Conservation (phyloP, 805 yeast species). For the Maudiozyma barnettii region DNA sequence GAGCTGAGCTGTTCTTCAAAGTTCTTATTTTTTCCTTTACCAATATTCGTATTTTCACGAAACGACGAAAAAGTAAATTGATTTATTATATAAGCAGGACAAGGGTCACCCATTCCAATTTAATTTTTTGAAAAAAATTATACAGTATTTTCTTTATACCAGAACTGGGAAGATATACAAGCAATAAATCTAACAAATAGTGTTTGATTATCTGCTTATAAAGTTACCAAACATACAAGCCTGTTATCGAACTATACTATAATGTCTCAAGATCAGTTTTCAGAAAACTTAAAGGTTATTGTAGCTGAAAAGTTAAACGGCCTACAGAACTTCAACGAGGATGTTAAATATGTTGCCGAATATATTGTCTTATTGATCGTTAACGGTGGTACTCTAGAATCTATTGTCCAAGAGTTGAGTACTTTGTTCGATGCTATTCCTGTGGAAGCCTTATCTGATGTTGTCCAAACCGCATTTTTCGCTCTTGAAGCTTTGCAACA, state of each 20-base stretch:
- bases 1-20: background rate
- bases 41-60: background rate
- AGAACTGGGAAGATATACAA: too few relatives aligned
- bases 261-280: slow-evolving; percentile 25
- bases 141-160: background rate
- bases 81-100: background rate
- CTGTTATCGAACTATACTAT: background rate
- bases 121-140: too few relatives aligned
- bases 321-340: slow-evolving; percentile 38
- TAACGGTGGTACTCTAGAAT: slow-evolving; percentile 52
- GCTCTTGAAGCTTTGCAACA: slow-evolving; percentile 41
- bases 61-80: too few relatives aligned
- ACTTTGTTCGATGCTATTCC: slow-evolving; percentile 55
- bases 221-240: too few relatives aligned
- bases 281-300: slow-evolving; percentile 35
- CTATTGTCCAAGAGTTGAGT: slow-evolving; percentile 51
- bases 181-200: background rate
- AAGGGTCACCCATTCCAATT: background rate
- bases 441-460: slow-evolving; percentile 46
- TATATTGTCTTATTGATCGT: slow-evolving; percentile 62
- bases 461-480: slow-evolving; percentile 46
- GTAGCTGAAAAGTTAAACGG: slow-evolving; percentile 35
- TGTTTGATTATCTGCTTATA: too few relatives aligned
- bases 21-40: background rate
- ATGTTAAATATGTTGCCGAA: slow-evolving; percentile 58